Evolutionary conservation across 306 rosid species (phyloP).

Genomic region (Erythrophleum fordii): DNA sequence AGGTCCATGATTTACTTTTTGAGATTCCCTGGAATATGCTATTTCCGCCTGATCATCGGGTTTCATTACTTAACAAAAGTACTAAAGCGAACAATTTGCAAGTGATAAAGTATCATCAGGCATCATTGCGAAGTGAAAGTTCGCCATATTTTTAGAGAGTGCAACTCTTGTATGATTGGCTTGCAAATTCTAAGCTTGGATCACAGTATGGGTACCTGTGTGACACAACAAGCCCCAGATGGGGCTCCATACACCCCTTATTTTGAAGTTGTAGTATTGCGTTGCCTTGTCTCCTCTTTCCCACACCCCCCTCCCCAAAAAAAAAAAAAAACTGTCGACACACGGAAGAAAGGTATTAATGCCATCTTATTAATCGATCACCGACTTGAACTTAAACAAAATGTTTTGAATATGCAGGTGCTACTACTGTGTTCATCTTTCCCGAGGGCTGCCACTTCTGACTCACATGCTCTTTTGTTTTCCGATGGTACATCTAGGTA

Average conservation of each 20-base stretch:
- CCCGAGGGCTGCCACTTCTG: conserved; percentile 46
- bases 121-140: neutral
- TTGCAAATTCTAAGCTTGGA: neutral
- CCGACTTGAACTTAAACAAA: conserved; percentile 18
- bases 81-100: neutral
- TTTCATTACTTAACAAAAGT: neutral
- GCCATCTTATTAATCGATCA: neutral
- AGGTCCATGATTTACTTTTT: neutral
- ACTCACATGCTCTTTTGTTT: conserved; percentile 24
- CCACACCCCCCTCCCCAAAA: too few relatives aligned
- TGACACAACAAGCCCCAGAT: neutral
- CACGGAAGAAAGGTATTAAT: too few relatives aligned
- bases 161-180: neutral
- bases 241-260: neutral
- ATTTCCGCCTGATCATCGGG: neutral
- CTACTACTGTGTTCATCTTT: conserved; percentile 54
- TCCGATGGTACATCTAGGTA: conserved; percentile 45
- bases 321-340: neutral
- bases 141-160: neutral
- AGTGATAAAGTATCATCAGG: neutral
- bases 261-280: neutral
- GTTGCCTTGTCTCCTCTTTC: neutral
- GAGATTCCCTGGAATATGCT: neutral
- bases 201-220: neutral
- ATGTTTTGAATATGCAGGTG: conserved; percentile 45